A percentile compares a stretch with the other conserved stretches of the same genome.
Conservation (phyloP, 768 basidiomycete species). For the Pholiota molesta region DNA sequence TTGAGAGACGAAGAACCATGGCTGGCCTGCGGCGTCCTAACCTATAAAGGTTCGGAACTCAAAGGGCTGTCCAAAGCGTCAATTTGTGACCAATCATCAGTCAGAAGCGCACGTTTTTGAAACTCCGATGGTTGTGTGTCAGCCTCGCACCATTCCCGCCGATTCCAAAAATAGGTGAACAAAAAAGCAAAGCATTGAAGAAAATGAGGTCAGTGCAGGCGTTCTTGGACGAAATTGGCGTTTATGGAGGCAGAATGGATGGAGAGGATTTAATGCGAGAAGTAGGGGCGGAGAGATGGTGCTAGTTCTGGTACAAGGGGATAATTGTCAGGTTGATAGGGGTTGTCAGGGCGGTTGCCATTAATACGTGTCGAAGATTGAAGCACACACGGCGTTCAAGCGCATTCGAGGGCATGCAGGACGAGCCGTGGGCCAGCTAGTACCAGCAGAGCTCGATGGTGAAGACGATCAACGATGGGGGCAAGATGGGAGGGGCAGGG, state of each 20-base stretch:
- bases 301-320: slow-evolving; percentile 16
- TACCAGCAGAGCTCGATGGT: slow-evolving; percentile 1
- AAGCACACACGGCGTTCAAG: neutral
- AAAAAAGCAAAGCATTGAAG: slow-evolving; percentile 3
- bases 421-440: neutral
- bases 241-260: neutral
- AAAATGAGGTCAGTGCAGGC: neutral
- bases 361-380: slow-evolving; percentile 16
- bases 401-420: neutral
- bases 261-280: neutral
- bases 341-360: slow-evolving; percentile 28
- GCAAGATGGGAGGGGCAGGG: neutral
- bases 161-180: neutral
- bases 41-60: no score
- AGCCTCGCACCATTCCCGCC: neutral
- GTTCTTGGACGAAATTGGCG: neutral
- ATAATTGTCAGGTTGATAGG: slow-evolving; percentile 22
- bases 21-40: no score
- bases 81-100: neutral
- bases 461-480: neutral
- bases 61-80: no score
- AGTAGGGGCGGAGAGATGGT: slow-evolving; percentile 4
- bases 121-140: neutral
- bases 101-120: slow-evolving; percentile 9
- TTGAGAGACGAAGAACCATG: neutral